Evolutionary conservation across 2,329 filamentous ascomycete genomes (phyloP), one percentile per base, ranked within the genome.

Genomic region (Didymella keratinophila): DNA sequence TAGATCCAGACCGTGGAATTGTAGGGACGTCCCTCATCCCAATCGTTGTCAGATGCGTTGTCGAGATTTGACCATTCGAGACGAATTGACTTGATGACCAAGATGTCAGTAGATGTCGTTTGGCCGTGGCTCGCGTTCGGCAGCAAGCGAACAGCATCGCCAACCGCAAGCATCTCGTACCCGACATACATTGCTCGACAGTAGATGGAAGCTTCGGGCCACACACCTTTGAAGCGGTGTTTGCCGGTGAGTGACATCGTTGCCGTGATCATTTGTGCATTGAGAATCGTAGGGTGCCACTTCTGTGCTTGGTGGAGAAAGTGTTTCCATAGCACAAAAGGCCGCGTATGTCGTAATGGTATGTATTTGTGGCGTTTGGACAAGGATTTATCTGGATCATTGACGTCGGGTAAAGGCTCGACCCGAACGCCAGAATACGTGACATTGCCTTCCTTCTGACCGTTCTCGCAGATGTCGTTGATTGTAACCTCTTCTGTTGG

Each of bases 281-380:
- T 74, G 39, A 77, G 72, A 46, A 88, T 80, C 0, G 85, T 87
- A 0, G 80, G 78, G 62, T 87, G 84, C 67, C 80, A 80, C 27
- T 78, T 73, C 0, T 78, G 67, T 5, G 80, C 71, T 0, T 71
- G 73, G 4, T 74, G 69, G 1, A 87, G 66, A 25, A 83, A 80
- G 8, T 83, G 74, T 43, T 82, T 78, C 79, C 82, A 88, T 18
- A 83, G 76, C 12, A 78, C 73, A 28, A 88, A 82, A 0, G 86
- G 86, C 16, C 85, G 81, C 12, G 84, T 82, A 30, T 81, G 79
- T 44, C 82, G 79, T 3, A 87, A 61, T 0, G 80, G 79, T 2
- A 88, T 77, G 61, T 87, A 87, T 57, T 78, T 82, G 65, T 85
- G 82, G 56, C 83, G 82, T 54, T 82, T 80, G 0, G 83, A 84